phyloP scores from a whole-genome alignment of 2,329 filamentous ascomycete genomes.

The Penicillium expansum region DNA sequence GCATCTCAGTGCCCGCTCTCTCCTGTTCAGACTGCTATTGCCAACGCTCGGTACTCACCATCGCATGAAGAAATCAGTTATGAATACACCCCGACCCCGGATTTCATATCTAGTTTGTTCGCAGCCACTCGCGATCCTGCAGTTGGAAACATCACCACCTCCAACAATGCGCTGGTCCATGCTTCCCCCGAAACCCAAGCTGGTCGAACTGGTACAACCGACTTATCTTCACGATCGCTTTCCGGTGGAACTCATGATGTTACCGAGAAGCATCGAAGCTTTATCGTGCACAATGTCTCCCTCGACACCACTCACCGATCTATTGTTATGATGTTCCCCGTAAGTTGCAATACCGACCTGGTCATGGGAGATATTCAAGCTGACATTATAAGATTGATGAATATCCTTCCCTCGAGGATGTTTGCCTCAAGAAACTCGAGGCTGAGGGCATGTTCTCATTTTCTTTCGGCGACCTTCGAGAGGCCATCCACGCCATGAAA shows the following conservation, averaged over 20 bases:
- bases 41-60: conserved; percentile 1
- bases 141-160: neutral
- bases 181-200: neutral
- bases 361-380: neutral
- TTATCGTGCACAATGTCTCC: neutral
- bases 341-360: neutral
- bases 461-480: conserved; percentile 1
- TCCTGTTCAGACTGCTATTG: neutral
- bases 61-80: neutral
- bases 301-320: neutral
- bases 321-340: neutral
- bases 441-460: neutral
- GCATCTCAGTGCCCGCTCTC: neutral
- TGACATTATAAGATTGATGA: neutral
- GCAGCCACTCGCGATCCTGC: no score
- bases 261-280: neutral
- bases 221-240: no score
- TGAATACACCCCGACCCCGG: neutral
- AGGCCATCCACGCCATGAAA: neutral
- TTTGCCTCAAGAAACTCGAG: neutral
- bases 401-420: neutral
- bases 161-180: neutral
- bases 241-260: neutral
- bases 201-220: neutral
- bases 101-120: neutral